Percentiles rank a stretch among this genome's conserved stretches.
Evolutionary conservation across 2,329 filamentous ascomycete species (phyloP).

Genomic region (Trichoderma sp.): DNA sequence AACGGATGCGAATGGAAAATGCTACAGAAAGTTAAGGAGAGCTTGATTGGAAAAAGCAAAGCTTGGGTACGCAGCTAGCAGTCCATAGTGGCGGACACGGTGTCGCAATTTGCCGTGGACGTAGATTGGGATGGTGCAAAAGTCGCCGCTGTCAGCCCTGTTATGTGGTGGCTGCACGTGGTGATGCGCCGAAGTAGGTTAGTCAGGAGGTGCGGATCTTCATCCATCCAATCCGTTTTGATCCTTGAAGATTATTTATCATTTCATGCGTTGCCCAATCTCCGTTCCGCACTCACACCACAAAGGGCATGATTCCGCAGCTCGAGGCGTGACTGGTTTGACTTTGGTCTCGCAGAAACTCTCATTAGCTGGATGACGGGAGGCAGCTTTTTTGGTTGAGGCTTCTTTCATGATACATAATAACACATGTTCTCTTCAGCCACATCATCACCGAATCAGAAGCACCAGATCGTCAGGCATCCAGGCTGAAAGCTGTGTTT

Average conservation of each 20-base stretch:
- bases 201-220: background rate
- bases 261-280: background rate
- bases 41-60: background rate
- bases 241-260: background rate
- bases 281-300: background rate
- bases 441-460: background rate
- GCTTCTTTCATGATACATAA: background rate
- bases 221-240: background rate
- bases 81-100: conserved; percentile 19
- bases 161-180: background rate
- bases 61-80: background rate
- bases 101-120: conserved; percentile 14
- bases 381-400: background rate
- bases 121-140: background rate
- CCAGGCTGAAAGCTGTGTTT: background rate
- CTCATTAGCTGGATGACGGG: background rate
- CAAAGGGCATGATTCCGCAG: background rate
- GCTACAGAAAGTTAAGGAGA: conserved; percentile 21
- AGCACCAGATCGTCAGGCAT: background rate
- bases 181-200: background rate
- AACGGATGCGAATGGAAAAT: conserved; percentile 31
- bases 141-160: background rate
- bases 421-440: background rate
- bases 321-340: background rate
- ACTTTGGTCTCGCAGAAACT: background rate